phyloP scores from a whole-genome alignment of 1,139 yeast species.

The Maudiozyma humilis region DNA sequence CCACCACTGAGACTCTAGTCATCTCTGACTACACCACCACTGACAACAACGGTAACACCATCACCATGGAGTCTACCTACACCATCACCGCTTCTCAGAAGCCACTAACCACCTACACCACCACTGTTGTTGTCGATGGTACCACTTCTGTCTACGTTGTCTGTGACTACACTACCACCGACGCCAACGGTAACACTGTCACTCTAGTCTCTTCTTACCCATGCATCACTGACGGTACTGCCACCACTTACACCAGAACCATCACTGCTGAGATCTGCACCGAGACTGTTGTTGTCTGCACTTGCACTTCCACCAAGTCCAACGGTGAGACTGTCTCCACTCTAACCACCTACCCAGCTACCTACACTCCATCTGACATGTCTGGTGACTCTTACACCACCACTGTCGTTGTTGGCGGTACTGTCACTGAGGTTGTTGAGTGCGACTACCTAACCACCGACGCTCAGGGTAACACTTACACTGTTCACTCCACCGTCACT shows the following conservation, averaged over 20 bases:
- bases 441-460: constrained; percentile 6
- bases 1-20: constrained; percentile 2
- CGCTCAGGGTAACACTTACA: constrained; percentile 4
- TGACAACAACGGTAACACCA: constrained; percentile 5
- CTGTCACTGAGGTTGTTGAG: constrained; percentile 6
- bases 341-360: constrained; percentile 5
- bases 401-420: constrained; percentile 5
- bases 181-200: constrained; percentile 5
- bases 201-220: constrained; percentile 6
- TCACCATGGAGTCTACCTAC: constrained; percentile 4
- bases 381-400: constrained; percentile 8
- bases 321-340: constrained; percentile 8
- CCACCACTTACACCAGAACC: constrained; percentile 6
- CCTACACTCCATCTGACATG: constrained; percentile 9
- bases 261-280: constrained; percentile 5
- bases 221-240: constrained; percentile 4
- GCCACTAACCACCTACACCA: constrained; percentile 7
- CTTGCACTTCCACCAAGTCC: constrained; percentile 5
- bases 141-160: constrained; percentile 5
- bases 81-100: constrained; percentile 2
- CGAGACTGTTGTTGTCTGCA: constrained; percentile 4
- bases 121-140: constrained; percentile 8
- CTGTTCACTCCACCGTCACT: constrained; percentile 5
- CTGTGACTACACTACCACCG: constrained; percentile 6
- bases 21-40: constrained; percentile 4